Conservation (phyloP, 495 filamentous ascomycete species). For the Lichina pygmaea region DNA sequence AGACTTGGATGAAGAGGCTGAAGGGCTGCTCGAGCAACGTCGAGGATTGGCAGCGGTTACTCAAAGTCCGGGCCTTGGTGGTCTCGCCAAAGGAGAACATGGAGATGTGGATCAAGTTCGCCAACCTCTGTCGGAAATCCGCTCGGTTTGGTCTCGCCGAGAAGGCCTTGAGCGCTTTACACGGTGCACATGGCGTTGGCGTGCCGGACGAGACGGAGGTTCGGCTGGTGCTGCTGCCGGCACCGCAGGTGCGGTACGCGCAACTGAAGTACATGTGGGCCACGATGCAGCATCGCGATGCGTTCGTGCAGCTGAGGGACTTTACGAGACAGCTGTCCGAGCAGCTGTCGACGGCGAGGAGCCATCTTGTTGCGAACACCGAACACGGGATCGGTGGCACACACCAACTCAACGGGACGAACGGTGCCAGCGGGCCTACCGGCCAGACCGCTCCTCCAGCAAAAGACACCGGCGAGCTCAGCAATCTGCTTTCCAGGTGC, state of each 20-base stretch:
- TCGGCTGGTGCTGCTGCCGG: conserved; percentile 10
- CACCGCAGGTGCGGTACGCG: conserved; percentile 68
- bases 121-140: conserved; percentile 89
- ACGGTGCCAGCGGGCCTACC: conserved; percentile 12
- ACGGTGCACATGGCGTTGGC: conserved; percentile 31
- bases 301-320: conserved; percentile 49
- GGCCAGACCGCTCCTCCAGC: conserved; percentile 5
- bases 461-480: conserved; percentile 25
- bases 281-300: conserved; percentile 36
- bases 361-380: conserved; percentile 23
- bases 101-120: conserved; percentile 98
- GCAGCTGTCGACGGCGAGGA: conserved; percentile 33
- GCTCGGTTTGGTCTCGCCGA: conserved; percentile 87
- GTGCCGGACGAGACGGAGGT: conserved; percentile 24
- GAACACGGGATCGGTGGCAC: conserved; percentile 36
- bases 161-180: conserved; percentile 63
- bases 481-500: conserved; percentile 70
- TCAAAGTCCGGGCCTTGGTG: conserved; percentile 80
- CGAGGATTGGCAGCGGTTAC: conserved; percentile 94
- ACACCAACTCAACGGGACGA: conserved; percentile 6
- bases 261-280: conserved; percentile 91
- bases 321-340: conserved; percentile 61
- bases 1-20: conserved; percentile 83
- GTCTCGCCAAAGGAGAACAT: conserved; percentile 76
- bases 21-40: conserved; percentile 92